Conservation (phyloP, 805 yeast species). For the Jamesozyma lodderae region DNA sequence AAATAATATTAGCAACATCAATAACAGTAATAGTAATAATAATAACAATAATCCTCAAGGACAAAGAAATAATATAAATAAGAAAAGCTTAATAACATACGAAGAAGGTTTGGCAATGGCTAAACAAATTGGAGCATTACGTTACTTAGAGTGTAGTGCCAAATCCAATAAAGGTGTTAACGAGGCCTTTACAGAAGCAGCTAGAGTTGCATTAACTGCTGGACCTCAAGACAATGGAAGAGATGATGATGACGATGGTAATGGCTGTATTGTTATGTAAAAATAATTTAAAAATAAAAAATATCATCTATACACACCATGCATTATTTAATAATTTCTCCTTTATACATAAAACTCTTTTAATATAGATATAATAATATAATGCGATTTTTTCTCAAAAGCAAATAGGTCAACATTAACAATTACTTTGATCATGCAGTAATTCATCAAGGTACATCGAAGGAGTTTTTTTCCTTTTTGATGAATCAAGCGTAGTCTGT, state of each 20-base stretch:
- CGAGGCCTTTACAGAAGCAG: conserved; percentile 98
- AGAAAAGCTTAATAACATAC: conserved; percentile 59
- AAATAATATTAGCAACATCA: conserved; percentile 19
- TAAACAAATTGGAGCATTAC: conserved; percentile 82
- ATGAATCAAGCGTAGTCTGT: too few relatives aligned
- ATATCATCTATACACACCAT: neutral
- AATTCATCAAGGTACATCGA: conserved; percentile 19
- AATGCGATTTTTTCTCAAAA: too few relatives aligned
- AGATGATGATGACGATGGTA: conserved; percentile 26
- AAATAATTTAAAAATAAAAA: neutral
- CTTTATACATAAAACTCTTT: too few relatives aligned
- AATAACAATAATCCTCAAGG: conserved; percentile 8
- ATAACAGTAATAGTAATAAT: conserved; percentile 16
- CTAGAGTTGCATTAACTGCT: conserved; percentile 89
- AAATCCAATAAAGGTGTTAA: conserved; percentile 96
- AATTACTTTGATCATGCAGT: too few relatives aligned
- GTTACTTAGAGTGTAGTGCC: conserved; percentile 95
- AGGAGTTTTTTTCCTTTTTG: conserved; percentile 11
- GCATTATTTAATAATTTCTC: too few relatives aligned
- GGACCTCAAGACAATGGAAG: conserved; percentile 67
- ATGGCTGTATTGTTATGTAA: conserved; percentile 37
- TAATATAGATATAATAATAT: too few relatives aligned
- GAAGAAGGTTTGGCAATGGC: conserved; percentile 94
- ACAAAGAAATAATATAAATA: conserved; percentile 27
- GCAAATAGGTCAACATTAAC: too few relatives aligned